These are phyloP conservation scores for Pleurotus tuber-regium DNA, from an alignment of 768 basidiomycete genomes.

Conservation along the genomic window DNA sequence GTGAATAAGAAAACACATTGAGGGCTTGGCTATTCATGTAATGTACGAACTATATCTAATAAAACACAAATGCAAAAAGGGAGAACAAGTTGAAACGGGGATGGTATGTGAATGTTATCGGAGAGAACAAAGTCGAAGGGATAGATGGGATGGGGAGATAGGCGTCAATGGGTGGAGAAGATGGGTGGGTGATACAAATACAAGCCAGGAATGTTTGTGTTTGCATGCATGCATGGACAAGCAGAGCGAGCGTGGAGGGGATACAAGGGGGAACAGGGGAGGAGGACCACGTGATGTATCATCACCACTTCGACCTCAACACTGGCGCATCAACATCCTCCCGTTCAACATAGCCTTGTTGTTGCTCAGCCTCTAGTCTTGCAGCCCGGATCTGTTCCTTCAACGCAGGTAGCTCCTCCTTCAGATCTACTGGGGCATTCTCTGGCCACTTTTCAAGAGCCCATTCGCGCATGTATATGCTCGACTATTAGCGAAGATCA, in stretches of 20 bases:
- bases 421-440: conserved; percentile 53
- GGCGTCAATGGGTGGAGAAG: background rate
- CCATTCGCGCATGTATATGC: conserved; percentile 84
- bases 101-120: background rate
- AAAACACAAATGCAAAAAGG: conserved; percentile 1
- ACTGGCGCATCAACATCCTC: conserved; percentile 1
- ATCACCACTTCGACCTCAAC: background rate
- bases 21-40: background rate
- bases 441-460: conserved; percentile 75
- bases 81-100: background rate
- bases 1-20: background rate
- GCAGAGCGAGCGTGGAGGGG: background rate
- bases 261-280: background rate
- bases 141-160: conserved; percentile 5
- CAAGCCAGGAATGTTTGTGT: background rate
- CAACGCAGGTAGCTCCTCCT: conserved; percentile 54
- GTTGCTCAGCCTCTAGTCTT: conserved; percentile 21
- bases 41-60: background rate
- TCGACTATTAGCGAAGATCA: conserved; percentile 49
- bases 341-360: conserved; percentile 11
- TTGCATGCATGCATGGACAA: background rate
- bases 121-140: background rate
- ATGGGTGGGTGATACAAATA: background rate
- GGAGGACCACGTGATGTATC: background rate
- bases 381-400: conserved; percentile 53